These are phyloP conservation scores for Cerioporus squamosus DNA, from an alignment of 1,284 basidiomycete genomes.

Conservation along the genomic window DNA sequence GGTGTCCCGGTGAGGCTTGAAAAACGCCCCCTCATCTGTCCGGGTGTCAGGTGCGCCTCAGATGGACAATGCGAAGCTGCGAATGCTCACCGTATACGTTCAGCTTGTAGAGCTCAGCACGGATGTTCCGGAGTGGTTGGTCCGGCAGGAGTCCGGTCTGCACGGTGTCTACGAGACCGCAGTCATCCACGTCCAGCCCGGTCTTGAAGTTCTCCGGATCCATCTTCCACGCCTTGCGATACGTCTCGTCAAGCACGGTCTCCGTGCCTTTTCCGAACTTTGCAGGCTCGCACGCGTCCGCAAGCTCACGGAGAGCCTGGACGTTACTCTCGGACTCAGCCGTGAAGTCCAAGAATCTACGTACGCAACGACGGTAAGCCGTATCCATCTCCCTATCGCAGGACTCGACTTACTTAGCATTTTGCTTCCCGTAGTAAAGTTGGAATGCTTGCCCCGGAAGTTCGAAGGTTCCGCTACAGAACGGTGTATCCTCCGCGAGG, in stretches of 20 bases:
- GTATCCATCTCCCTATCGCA: too few species aligned
- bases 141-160: conserved; percentile 23
- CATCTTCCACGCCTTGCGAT: conserved; percentile 32
- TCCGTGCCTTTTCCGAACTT: conserved; percentile 25
- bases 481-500: too few species aligned
- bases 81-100: conserved; percentile 12
- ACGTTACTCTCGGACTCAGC: too few species aligned
- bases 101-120: conserved; percentile 33
- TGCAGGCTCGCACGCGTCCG: conserved; percentile 24
- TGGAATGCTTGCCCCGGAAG: too few species aligned
- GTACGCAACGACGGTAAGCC: too few species aligned
- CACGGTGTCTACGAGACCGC: conserved; percentile 31
- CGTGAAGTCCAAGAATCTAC: too few species aligned
- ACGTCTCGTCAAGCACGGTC: conserved; percentile 30
- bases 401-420: too few species aligned
- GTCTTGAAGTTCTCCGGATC: conserved; percentile 29
- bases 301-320: conserved; percentile 3
- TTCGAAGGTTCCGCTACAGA: too few species aligned
- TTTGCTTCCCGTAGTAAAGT: too few species aligned
- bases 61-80: neutral
- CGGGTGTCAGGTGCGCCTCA: too few species aligned
- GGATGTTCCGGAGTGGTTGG: neutral
- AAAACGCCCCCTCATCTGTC: conserved; percentile 19
- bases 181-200: conserved; percentile 29
- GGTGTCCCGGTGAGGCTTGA: conserved; percentile 13